A percentile compares a stretch with the other conserved stretches of the same genome.
Conservation (phyloP, 108 stramenopile species). For the Fistulifera pelliculosa region DNA sequence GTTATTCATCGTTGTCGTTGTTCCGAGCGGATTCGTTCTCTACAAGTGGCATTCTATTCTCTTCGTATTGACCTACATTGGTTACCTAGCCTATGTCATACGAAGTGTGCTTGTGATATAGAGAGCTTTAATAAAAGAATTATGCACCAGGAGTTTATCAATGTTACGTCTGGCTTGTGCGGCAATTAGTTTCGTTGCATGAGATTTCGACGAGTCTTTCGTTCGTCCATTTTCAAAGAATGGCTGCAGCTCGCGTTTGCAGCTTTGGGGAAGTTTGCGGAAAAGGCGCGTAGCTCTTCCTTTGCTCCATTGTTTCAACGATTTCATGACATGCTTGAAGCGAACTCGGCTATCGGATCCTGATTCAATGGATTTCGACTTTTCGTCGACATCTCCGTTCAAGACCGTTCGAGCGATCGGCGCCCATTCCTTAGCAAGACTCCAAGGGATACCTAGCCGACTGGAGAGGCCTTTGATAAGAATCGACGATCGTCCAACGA, state of each 20-base stretch:
- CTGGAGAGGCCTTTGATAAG: slow-evolving; percentile 87
- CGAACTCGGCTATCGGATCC: slow-evolving; percentile 30
- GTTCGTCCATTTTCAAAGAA: slow-evolving; percentile 47
- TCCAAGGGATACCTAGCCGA: slow-evolving; percentile 83
- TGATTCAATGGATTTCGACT: not conserved
- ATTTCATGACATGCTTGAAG: slow-evolving; percentile 45
- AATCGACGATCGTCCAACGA: slow-evolving; percentile 87
- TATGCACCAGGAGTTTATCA: too few species aligned
- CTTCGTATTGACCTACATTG: too few species aligned
- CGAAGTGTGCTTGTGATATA: too few species aligned
- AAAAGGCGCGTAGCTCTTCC: slow-evolving; percentile 43
- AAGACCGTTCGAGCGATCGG: slow-evolving; percentile 54
- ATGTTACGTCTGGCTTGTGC: too few species aligned
- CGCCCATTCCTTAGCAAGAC: slow-evolving; percentile 74
- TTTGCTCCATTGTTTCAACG: slow-evolving; percentile 53
- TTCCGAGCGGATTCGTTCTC: too few species aligned
- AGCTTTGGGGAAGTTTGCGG: slow-evolving; percentile 46
- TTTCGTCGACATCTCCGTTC: slow-evolving; percentile 7
- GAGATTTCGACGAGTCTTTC: slow-evolving; percentile 24
- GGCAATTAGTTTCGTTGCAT: not conserved
- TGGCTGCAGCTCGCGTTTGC: slow-evolving; percentile 42
- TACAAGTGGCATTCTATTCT: too few species aligned
- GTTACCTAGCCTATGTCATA: too few species aligned
- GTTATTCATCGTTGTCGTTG: too few species aligned
- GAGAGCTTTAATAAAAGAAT: too few species aligned